phyloP scores from a whole-genome alignment of 2,329 filamentous ascomycete genomes.

The Fusarium pseudonygamai region DNA sequence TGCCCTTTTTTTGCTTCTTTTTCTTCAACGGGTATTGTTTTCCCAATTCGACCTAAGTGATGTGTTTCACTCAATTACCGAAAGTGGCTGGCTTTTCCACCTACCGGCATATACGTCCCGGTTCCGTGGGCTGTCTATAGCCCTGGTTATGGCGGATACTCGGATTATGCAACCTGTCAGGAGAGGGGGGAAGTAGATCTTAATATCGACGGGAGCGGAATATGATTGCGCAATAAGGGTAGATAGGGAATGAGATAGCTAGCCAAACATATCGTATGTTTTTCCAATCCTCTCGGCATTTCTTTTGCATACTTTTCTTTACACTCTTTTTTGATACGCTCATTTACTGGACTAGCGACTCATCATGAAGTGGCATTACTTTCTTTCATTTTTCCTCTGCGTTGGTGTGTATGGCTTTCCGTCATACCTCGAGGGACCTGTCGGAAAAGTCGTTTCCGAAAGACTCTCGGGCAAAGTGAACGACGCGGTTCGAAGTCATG shows the following conservation, averaged over 20 bases:
- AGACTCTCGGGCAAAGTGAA: neutral
- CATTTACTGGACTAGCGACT: neutral
- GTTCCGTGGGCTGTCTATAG: neutral
- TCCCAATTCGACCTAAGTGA: neutral
- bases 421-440: neutral
- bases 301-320: neutral
- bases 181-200: neutral
- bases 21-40: neutral
- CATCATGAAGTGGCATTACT: conserved; percentile 10
- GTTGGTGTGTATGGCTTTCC: neutral
- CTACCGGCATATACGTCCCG: neutral
- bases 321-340: neutral
- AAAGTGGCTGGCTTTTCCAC: neutral
- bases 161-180: neutral
- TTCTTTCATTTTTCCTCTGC: neutral
- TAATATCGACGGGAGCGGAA: neutral
- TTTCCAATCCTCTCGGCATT: conserved; percentile 7
- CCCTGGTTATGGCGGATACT: neutral
- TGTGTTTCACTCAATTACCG: neutral
- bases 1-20: neutral
- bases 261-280: neutral
- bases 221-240: neutral
- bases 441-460: neutral
- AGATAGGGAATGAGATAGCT: neutral
- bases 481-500: neutral